Percentiles rank a stretch among this genome's conserved stretches.
Conservation (phyloP, 2,329 filamentous ascomycete genomes). For the Fusarium subtropicale region DNA sequence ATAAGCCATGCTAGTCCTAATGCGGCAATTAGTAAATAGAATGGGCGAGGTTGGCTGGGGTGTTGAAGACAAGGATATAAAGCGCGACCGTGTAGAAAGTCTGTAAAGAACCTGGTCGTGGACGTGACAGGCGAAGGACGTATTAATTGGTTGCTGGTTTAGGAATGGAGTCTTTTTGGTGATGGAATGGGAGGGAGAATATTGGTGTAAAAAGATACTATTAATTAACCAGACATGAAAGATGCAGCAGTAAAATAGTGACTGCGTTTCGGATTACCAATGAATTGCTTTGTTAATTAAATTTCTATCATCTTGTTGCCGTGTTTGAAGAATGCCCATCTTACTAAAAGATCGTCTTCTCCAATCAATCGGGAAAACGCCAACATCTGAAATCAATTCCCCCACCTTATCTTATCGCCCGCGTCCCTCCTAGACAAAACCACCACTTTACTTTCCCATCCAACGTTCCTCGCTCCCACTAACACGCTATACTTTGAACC, state of each 20-base stretch:
- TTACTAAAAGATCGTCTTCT: constrained; percentile 2
- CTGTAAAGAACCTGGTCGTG: constrained; percentile 18
- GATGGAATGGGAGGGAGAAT: background rate
- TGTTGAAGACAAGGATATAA: constrained; percentile 7
- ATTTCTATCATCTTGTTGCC: constrained; percentile 24
- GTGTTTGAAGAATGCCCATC: constrained; percentile 15
- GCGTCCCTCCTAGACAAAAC: constrained; percentile 34
- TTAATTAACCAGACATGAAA: background rate
- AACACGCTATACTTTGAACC: constrained; percentile 24
- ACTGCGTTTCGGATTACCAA: background rate
- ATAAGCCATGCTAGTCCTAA: constrained; percentile 20
- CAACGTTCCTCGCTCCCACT: constrained; percentile 22
- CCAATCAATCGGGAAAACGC: constrained; percentile 3
- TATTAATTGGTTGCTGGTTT: background rate
- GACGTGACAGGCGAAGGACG: constrained; percentile 25
- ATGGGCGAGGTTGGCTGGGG: constrained; percentile 26
- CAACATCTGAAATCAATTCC: constrained; percentile 2
- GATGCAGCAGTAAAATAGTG: background rate
- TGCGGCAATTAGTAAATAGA: constrained; percentile 46
- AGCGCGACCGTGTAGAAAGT: constrained; percentile 33
- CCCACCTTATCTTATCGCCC: constrained; percentile 41
- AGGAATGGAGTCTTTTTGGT: background rate
- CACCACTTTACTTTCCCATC: constrained; percentile 29
- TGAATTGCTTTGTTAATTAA: background rate
- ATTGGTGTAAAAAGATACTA: background rate